Evolutionary conservation across 2,329 filamentous ascomycete species (phyloP), one percentile per base, ranked within the genome.

Genomic region (Amesomyces nigricolor): DNA sequence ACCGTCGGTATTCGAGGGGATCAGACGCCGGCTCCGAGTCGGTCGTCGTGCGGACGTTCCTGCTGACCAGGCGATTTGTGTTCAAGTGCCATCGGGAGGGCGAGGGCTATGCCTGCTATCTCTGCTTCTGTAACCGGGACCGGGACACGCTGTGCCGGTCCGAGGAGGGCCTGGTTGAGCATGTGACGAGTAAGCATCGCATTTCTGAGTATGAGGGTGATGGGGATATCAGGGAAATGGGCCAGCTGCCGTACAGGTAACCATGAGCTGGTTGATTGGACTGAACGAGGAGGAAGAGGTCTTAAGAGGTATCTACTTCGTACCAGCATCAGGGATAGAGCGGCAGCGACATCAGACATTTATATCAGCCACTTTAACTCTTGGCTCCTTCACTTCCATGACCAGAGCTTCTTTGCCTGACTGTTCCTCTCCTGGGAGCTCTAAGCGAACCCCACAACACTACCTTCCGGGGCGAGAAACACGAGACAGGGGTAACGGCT

Each of bases 61-160:
- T 66, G 32, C 51, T 71, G 10, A 69, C 64, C 13, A 65, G 68
- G 52, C 65, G 70, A 17, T 73, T 73, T 50, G 56, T 72, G 9
- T 64, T 69, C 51, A 72, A 73, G 58, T 73, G 70, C 48, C 71
- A 72, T 54, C 68, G 67, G 3, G 61, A 64, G 16, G 62, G 64
- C 14, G 58, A 60, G 10, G 66, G 67, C 44, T 72, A 61, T 44
- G 67, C 69, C 3, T 72, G 70, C 50, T 68, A 64, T 37, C 57
- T 72, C 19, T 72, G 69, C 52, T 63, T 59, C 19, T 55, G 58
- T 16, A 47, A 65, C 29, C 57, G 66, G 13, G 63, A 66, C 14
- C 54, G 61, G 17, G 67, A 69, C 39, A 62, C 65, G 4, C 38
- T 71, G 2, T 71, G 65, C 39, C 53, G 58, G 47, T 59, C 59